A percentile compares a stretch with the other conserved stretches of the same genome.
Evolutionary conservation across 345 rosid genomes (phyloP).

Genomic region (Salix caprea): DNA sequence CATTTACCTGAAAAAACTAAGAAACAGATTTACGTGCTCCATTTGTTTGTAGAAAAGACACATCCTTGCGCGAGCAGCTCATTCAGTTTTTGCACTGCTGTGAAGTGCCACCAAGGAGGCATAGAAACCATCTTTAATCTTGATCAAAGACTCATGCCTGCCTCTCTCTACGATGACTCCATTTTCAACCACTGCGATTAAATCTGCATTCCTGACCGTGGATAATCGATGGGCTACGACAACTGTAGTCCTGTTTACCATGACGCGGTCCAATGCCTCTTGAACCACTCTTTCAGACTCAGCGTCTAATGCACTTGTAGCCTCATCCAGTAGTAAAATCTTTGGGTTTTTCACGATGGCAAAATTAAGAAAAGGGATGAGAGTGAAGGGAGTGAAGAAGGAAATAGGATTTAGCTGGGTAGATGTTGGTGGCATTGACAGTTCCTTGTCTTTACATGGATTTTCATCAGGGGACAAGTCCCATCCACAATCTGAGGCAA

Average conservation of each 20-base stretch:
- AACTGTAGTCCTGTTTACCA: constrained; percentile 43
- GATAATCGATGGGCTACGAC: constrained; percentile 53
- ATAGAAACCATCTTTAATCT: constrained; percentile 20
- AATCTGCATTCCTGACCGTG: constrained; percentile 47
- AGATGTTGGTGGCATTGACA: constrained; percentile 48
- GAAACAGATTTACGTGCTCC: background rate
- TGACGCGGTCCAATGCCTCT: constrained; percentile 39
- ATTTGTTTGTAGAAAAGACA: background rate
- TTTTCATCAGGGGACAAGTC: constrained; percentile 81
- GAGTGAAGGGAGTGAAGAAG: constrained; percentile 72
- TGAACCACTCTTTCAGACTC: constrained; percentile 53
- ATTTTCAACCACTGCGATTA: constrained; percentile 48
- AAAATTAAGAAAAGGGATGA: constrained; percentile 56
- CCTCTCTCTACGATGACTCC: constrained; percentile 49
- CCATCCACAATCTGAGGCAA: constrained; percentile 52
- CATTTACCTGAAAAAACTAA: background rate
- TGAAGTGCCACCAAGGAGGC: constrained; percentile 28
- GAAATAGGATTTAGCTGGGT: constrained; percentile 82
- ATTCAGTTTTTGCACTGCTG: constrained; percentile 18
- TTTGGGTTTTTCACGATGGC: constrained; percentile 41
- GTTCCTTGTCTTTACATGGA: constrained; percentile 45
- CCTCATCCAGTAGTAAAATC: constrained; percentile 40
- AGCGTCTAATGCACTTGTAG: constrained; percentile 44
- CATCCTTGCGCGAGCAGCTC: background rate
- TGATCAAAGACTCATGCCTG: constrained; percentile 25